These are phyloP conservation scores for Suhomyces choctaworum DNA, from an alignment of 1,139 yeast genomes.

Conservation along the genomic window DNA sequence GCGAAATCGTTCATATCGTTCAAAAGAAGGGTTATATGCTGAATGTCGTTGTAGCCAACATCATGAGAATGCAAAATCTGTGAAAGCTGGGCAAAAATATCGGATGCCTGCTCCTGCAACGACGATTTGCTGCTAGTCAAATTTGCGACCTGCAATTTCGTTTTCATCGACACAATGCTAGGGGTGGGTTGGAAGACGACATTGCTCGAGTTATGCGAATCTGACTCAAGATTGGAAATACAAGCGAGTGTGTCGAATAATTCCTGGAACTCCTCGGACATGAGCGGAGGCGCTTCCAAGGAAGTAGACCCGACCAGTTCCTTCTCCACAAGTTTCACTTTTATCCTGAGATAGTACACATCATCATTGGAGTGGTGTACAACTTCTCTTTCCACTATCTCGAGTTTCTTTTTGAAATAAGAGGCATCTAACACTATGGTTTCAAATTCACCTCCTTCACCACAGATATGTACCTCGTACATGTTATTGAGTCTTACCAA, in stretches of 20 bases:
- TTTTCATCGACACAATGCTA: constrained; percentile 10
- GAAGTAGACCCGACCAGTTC: constrained; percentile 21
- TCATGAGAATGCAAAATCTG: constrained; percentile 27
- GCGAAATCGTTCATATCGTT: constrained; percentile 65
- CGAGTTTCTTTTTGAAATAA: constrained; percentile 61
- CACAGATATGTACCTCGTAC: constrained; percentile 91
- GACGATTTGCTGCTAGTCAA: constrained; percentile 30
- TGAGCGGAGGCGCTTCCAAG: constrained; percentile 40
- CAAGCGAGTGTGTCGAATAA: constrained; percentile 16
- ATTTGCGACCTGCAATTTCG: constrained; percentile 53
- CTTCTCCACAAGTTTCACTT: constrained; percentile 46
- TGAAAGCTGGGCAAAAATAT: constrained; percentile 48
- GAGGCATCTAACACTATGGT: constrained; percentile 90
- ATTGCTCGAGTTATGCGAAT: not conserved
- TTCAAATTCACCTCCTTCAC: constrained; percentile 98
- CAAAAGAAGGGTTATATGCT: constrained; percentile 61
- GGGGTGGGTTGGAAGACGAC: no score
- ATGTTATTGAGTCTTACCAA: constrained; percentile 56
- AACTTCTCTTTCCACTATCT: constrained; percentile 41
- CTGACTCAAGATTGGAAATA: not conserved
- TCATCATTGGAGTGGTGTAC: constrained; percentile 55
- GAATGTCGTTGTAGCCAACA: constrained; percentile 42
- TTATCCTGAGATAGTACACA: constrained; percentile 61
- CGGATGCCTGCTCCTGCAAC: constrained; percentile 46
- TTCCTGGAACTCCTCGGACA: constrained; percentile 51